phyloP scores from a whole-genome alignment of 768 basidiomycete species.

The Crepidotus variabilis region DNA sequence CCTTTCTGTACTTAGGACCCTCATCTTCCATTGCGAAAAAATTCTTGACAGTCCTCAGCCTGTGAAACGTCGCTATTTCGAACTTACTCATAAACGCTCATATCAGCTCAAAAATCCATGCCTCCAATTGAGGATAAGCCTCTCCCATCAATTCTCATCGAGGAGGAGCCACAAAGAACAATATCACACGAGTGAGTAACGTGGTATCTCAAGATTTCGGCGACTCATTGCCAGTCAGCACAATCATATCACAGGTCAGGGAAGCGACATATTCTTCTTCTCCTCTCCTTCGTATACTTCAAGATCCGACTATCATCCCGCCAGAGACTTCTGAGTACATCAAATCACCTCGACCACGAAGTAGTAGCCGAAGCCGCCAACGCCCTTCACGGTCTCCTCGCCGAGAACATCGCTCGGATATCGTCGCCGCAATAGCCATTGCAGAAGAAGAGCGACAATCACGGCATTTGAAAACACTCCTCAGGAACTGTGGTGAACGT shows the following conservation, averaged over 20 bases:
- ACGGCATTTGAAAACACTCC: slow-evolving; percentile 49
- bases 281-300: slow-evolving; percentile 17
- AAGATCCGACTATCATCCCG: slow-evolving; percentile 18
- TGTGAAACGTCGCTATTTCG: too few species aligned
- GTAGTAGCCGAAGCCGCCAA: slow-evolving; percentile 18
- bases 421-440: slow-evolving; percentile 38
- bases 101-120: too few species aligned
- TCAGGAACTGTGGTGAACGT: slow-evolving; percentile 47
- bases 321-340: slow-evolving; percentile 4
- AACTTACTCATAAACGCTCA: too few species aligned
- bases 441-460: slow-evolving; percentile 54
- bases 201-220: not conserved
- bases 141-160: slow-evolving; percentile 12
- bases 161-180: slow-evolving; percentile 1
- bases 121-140: slow-evolving; percentile 15
- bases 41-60: too few species aligned
- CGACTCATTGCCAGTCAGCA: not conserved
- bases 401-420: slow-evolving; percentile 33
- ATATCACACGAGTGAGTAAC: slow-evolving; percentile 4
- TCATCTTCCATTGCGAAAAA: too few species aligned
- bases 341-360: not conserved
- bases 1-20: too few species aligned
- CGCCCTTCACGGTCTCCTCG: slow-evolving; percentile 35
- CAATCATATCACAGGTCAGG: slow-evolving; percentile 18
- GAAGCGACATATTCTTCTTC: slow-evolving; percentile 23